A percentile compares a stretch with the other conserved stretches of the same genome.
phyloP scores from a whole-genome alignment of 208 protist genomes.

The Angomonas deanei region DNA sequence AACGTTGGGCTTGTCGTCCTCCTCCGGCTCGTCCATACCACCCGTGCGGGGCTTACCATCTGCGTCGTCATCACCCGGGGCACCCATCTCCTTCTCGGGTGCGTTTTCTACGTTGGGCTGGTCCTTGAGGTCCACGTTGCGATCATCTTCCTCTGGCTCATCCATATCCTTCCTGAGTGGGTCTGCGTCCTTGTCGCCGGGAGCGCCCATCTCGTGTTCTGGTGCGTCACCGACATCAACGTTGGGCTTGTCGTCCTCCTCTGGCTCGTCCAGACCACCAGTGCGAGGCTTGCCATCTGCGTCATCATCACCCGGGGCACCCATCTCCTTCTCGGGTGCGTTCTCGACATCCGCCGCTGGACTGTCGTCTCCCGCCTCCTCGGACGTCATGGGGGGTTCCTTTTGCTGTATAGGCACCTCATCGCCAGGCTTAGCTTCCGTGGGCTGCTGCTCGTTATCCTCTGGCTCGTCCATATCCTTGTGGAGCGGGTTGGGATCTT shows the following conservation, averaged over 20 bases:
- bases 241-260: neutral
- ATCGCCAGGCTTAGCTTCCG: neutral
- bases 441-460: neutral
- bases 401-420: neutral
- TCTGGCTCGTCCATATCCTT: slow-evolving; percentile 14
- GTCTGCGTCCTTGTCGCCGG: slow-evolving; percentile 14
- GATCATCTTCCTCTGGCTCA: slow-evolving; percentile 9
- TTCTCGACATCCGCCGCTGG: neutral
- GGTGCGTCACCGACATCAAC: neutral
- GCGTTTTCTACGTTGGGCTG: slow-evolving; percentile 8
- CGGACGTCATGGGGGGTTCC: neutral
- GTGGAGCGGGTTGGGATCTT: slow-evolving; percentile 12
- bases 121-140: slow-evolving; percentile 11
- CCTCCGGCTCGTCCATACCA: neutral
- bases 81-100: slow-evolving; percentile 5
- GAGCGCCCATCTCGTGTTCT: neutral
- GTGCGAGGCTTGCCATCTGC: neutral
- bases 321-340: neutral
- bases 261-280: neutral
- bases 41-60: slow-evolving; percentile 19
- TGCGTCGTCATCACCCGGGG: slow-evolving; percentile 16
- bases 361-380: neutral
- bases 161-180: slow-evolving; percentile 12
- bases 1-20: neutral
- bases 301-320: neutral